Conservation (phyloP, 805 yeast genomes). For the Candida sanyiensis region DNA sequence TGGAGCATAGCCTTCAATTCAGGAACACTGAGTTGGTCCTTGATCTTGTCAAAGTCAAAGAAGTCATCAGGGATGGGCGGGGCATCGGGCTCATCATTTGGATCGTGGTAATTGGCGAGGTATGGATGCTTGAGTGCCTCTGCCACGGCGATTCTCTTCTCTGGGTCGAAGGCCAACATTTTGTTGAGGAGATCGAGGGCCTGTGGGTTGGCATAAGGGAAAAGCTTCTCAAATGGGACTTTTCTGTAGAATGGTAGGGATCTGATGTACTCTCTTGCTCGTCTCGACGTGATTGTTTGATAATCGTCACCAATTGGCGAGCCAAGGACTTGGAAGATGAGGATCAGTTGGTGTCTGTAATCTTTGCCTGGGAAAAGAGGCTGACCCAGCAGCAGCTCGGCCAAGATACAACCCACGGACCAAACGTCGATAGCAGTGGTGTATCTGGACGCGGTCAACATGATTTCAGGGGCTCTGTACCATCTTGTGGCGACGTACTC, state of each 20-base stretch:
- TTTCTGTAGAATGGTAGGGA: conserved; percentile 68
- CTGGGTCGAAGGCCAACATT: conserved; percentile 78
- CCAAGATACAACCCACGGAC: conserved; percentile 95
- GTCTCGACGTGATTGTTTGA: conserved; percentile 62
- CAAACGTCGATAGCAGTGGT: conserved; percentile 94
- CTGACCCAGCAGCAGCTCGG: conserved; percentile 79
- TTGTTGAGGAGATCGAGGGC: conserved; percentile 65
- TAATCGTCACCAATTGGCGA: conserved; percentile 82
- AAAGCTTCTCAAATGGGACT: conserved; percentile 42
- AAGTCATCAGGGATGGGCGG: conserved; percentile 79
- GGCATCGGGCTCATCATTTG: conserved; percentile 86
- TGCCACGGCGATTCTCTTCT: conserved; percentile 73
- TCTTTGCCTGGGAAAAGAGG: conserved; percentile 94
- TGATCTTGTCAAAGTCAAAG: conserved; percentile 81
- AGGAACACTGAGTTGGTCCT: conserved; percentile 68
- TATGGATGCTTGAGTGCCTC: conserved; percentile 87
- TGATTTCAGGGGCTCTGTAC: conserved; percentile 97
- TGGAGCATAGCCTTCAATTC: conserved; percentile 76
- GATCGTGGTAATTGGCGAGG: conserved; percentile 84
- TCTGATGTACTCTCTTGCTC: conserved; percentile 86
- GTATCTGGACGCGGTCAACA: conserved; percentile 90
- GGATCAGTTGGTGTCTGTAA: conserved; percentile 83
- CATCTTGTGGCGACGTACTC: conserved; percentile 97
- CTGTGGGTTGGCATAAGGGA: conserved; percentile 51
- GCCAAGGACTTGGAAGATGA: conserved; percentile 80